phyloP scores from a whole-genome alignment of 2,329 filamentous ascomycete genomes.

The Neopestalotiopsis clavispora region DNA sequence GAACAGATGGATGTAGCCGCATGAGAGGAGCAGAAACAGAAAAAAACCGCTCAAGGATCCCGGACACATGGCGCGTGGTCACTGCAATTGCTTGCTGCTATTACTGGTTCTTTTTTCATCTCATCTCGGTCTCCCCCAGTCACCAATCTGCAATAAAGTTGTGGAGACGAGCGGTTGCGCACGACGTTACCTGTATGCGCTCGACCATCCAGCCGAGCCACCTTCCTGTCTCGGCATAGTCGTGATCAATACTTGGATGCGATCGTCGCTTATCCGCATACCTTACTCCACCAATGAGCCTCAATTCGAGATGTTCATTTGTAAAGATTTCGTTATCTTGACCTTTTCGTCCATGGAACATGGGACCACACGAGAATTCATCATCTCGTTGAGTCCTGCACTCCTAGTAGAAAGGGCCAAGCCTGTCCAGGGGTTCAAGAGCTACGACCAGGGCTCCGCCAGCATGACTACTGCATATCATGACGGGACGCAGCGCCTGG shows the following conservation, averaged over 20 bases:
- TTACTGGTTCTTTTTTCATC: not conserved
- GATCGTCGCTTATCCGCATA: slow-evolving; percentile 2
- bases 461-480: slow-evolving; percentile 10
- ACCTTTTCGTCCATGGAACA: not conserved
- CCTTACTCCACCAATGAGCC: slow-evolving; percentile 10
- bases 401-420: not conserved
- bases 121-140: not conserved
- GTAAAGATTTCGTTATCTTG: slow-evolving; percentile 11
- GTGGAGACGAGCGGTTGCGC: not conserved
- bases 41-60: not conserved
- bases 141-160: slow-evolving; percentile 5
- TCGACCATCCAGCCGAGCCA: not conserved
- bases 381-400: not conserved
- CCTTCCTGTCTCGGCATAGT: slow-evolving; percentile 11
- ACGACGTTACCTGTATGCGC: not conserved
- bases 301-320: slow-evolving; percentile 1
- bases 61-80: not conserved
- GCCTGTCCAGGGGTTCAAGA: not conserved
- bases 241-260: not conserved
- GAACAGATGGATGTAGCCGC: not conserved
- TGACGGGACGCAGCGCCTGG: slow-evolving; percentile 5
- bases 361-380: not conserved
- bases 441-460: not conserved
- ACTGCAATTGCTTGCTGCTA: not conserved
- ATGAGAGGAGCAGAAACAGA: not conserved